Base-by-base conservation (phyloP, 768 basidiomycete genomes). In the Candolleomyces aberdarensis region DNA sequence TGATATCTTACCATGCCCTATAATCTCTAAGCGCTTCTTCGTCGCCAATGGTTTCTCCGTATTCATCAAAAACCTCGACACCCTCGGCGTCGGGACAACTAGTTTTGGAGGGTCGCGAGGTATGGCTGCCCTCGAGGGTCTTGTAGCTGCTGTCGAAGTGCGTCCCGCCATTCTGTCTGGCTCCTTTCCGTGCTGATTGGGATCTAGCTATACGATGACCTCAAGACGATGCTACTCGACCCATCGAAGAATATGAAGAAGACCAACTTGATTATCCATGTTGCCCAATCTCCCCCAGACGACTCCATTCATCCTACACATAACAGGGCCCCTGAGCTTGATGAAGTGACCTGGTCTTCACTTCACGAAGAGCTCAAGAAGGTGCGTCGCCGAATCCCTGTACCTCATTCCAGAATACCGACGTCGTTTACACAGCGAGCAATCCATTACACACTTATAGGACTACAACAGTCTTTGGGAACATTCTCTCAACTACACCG, bases 111-210 rank as follows among this genome's bases (percentile, higher is more conserved):
- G 78, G 1, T 70, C 70, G 31, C 70, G 67, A 59, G 88, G 88
- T 0, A 80, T 89, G 81, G 86, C 87, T 29, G 85, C 86, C 4
- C 72, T 92, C 7, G 90, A 92, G 60, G 90, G 86, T 8, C 70
- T 89, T 13, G 85, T 88, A 14, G 85, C 88, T 17, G 85, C 84
- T 36, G 71, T 91, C 22, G 89, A 91, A 79, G 89, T 89, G 57
- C 57, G 75, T 66, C 47, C 20, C 13, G 8, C 40, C 20, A 46
- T 39, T 39, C 26, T 15, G 6, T 10, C 32, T 58, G 15, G n/a
- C 48, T 50, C 10, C 15, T 39, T 39, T 31, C 15, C 13, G 5
- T 43, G 19, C 2, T 26, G 15, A 20, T 14, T 48, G 53, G 8
- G 3, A 36, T 17, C 20, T 59, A 81, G 80, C 63, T 83, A 29